Conservation (phyloP, 2,329 filamentous ascomycete genomes). For the Stemphylium lycopersici region DNA sequence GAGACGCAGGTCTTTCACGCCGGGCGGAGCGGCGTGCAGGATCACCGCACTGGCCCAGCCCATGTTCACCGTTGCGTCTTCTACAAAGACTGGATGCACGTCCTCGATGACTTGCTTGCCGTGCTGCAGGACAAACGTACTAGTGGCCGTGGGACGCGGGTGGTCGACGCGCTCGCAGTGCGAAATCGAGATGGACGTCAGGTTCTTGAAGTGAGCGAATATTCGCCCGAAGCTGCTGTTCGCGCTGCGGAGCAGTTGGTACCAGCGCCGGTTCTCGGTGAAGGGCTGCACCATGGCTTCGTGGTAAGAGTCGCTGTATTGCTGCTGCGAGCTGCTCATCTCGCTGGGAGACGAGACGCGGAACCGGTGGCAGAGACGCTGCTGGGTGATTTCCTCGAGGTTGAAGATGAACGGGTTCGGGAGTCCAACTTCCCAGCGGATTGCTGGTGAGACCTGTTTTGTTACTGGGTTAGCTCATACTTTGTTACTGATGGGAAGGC, state of each 20-base stretch:
- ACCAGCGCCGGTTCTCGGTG: not conserved
- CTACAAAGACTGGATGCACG: not conserved
- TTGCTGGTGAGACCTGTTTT: not conserved
- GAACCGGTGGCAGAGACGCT: not conserved
- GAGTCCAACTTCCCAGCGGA: not conserved
- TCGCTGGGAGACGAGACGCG: not conserved
- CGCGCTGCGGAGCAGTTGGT: not conserved
- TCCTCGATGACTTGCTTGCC: not conserved
- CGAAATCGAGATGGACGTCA: not conserved
- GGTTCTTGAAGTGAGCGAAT: not conserved
- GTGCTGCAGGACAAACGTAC: not conserved
- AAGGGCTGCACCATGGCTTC: not conserved
- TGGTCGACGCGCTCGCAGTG: not conserved
- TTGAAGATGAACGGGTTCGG: not conserved
- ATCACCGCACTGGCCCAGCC: not conserved
- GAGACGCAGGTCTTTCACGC: not conserved
- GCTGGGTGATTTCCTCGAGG: not conserved
- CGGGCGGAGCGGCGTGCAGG: not conserved
- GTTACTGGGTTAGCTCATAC: not conserved
- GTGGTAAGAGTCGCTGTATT: not conserved
- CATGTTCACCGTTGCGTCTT: not conserved
- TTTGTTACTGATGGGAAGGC: no score
- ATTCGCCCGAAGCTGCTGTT: not conserved
- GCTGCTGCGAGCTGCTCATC: not conserved
- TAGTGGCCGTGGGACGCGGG: not conserved